Evolutionary conservation across 225 moss, liverwort and hornwort genomes (phyloP), one percentile per base, ranked within the genome.

Genomic region (Pseudoscleropodium purum): DNA sequence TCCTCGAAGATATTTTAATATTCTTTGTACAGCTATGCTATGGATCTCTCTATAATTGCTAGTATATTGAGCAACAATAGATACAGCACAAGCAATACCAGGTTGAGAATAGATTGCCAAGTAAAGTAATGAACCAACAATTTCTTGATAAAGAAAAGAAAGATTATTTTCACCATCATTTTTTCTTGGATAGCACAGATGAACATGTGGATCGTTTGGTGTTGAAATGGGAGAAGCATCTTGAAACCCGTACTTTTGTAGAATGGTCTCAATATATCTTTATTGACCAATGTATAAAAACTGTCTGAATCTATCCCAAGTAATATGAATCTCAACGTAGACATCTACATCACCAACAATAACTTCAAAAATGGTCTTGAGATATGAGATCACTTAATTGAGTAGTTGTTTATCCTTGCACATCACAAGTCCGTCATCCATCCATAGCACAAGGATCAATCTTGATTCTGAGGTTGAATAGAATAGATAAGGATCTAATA

Each of bases 271-370:
- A 1, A 14, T 72, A 2, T 72, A 85, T 11, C 41, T 4, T 5
- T 31, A 6, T 5, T 85, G 41, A 21, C 73, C 57, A 13, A 73
- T 41, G 7, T 5, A 20, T 1, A 31, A 4, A 1, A 5, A 3
- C 31, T 1, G 6, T 7, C 2, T 8, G 6, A 75, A 27, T 30
- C 33, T 39, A 0, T 72, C 45, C 6, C 13, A 14, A 2, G 5
- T 85, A 3, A 85, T 59, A 11, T 85, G 21, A 6, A 85, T 19
- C 5, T 59, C 33, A 0, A 65, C 65, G 7, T 64, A 64, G 8
- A 64, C n/a, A 8, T 59, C 20, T 30, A 7, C 70, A 18, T 19
- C 8, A 4, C 57, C 59, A 5, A 19, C 14, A 19, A 19, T 85
- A 23, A 73, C 59, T 23, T 85, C 6, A 2, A 73, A 73, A 1